Evolutionary conservation across 768 basidiomycete genomes (phyloP).

Genomic region (Tubosaeta brunneosetosa): DNA sequence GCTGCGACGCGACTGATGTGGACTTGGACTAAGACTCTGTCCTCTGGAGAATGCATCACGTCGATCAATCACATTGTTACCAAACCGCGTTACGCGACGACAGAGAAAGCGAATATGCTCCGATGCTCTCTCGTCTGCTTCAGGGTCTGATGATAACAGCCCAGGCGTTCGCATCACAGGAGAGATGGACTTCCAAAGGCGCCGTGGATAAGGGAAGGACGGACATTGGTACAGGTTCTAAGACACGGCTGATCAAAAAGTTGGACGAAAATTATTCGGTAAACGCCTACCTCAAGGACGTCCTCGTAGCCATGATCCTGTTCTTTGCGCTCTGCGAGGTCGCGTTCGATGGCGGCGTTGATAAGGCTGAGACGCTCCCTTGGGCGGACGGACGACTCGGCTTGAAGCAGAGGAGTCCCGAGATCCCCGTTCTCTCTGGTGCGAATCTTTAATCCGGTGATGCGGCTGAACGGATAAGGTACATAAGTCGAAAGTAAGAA

Average conservation of each 20-base stretch:
- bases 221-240: constrained; percentile 71
- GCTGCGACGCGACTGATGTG: constrained; percentile 4
- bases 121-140: constrained; percentile 13
- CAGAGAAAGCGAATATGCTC: constrained; percentile 44
- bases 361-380: constrained; percentile 62
- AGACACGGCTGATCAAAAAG: constrained; percentile 1
- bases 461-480: constrained; percentile 32
- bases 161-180: constrained; percentile 34
- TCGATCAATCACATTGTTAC: constrained; percentile 73
- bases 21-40: constrained; percentile 18
- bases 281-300: constrained; percentile 58
- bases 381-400: constrained; percentile 54
- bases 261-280: not conserved
- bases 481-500: not conserved
- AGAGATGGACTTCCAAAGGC: constrained; percentile 62
- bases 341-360: constrained; percentile 51
- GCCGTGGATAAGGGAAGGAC: constrained; percentile 51
- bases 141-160: constrained; percentile 22
- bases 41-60: constrained; percentile 35
- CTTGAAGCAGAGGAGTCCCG: constrained; percentile 32
- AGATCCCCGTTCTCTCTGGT: constrained; percentile 42
- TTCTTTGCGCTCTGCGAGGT: constrained; percentile 61
- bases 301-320: constrained; percentile 85
- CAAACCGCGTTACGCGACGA: constrained; percentile 77
- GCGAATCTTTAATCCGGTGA: constrained; percentile 50